Percentiles rank a stretch among this genome's conserved stretches.
Evolutionary conservation across 2,329 filamentous ascomycete species (phyloP).

Genomic region (Ceratocystis huliohia): DNA sequence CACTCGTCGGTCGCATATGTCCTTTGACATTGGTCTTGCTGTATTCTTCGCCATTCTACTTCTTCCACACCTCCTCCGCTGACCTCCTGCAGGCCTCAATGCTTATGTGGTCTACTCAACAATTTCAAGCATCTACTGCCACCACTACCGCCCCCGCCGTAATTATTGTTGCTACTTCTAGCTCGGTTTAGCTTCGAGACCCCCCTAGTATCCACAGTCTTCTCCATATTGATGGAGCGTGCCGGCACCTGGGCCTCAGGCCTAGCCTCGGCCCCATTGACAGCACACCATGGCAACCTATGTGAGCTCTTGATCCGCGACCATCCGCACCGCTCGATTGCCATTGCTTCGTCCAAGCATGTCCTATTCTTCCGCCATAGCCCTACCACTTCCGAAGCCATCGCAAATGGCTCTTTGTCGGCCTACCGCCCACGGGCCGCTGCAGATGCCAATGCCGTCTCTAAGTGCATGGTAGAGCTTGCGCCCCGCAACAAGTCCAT

Average conservation of each 20-base stretch:
- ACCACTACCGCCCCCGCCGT: not conserved
- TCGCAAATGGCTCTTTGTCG: constrained; percentile 47
- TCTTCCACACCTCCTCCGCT: not conserved
- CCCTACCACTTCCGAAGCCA: constrained; percentile 47
- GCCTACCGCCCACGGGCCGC: constrained; percentile 33
- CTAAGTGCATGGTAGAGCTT: constrained; percentile 83
- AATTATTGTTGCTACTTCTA: not conserved
- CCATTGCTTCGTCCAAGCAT: constrained; percentile 66
- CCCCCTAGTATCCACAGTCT: not conserved
- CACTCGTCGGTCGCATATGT: not conserved
- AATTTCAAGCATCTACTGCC: not conserved
- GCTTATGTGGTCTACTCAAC: constrained; percentile 5
- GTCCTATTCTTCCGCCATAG: constrained; percentile 76
- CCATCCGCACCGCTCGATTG: constrained; percentile 74
- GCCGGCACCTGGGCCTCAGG: constrained; percentile 19
- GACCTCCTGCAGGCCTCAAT: not conserved
- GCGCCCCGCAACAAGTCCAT: constrained; percentile 50
- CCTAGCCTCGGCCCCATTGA: constrained; percentile 23
- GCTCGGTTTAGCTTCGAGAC: not conserved
- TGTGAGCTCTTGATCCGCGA: constrained; percentile 77
- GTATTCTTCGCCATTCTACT: not conserved
- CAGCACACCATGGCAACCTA: constrained; percentile 43
- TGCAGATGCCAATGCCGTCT: constrained; percentile 32
- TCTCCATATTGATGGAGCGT: constrained; percentile 19
- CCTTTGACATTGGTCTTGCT: not conserved